Evolutionary conservation across 179 eudicot genomes (phyloP), one percentile per base, ranked within the genome.

Genomic region (Beta lomatogona): DNA sequence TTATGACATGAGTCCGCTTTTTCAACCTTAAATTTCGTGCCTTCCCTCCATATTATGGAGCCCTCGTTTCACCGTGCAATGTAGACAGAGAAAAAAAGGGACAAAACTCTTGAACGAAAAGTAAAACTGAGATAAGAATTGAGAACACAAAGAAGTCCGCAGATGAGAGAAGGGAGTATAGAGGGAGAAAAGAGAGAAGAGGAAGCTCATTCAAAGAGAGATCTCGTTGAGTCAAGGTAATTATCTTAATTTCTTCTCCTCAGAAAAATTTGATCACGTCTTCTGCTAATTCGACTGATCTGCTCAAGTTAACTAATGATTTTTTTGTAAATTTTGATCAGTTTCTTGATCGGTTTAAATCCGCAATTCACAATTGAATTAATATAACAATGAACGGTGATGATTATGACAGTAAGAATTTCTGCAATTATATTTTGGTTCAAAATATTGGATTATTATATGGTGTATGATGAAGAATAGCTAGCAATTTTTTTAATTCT

Each of bases 161-260:
- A 25, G 64, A 28, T 31, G 4, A 48, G 50, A 77, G 41, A 36
- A 36, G 52, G 52, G 52, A 48, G 52, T 48, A 48, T 0, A 48
- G 50, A 16, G 1, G 2, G 21, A 44, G 12, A 44, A 31, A 25
- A 71, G 28, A 59, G 70, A 46, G 74, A 7, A 74, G 77, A 59
- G 22, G 74, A 7, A 54, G 64, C 69, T 78, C 28, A 22, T 31
- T 48, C 25, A 21, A 45, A 69, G 15, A 41, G 69, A 79, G 76
- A 71, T 71, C 76, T 79, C 45, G 58, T 55, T 15, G 11, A 79
- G 76, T 79, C 31, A 72, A 80, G 82, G 82, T 80, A 80, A 71
- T 59, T 59, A 71, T 80, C 77, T 48, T 7, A 72, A 48, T 22
- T 31, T 6, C 60, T 5, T 71, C 16, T 5, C 11, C 25, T 22